These are phyloP conservation scores for Aureobasidium sp. DNA, from an alignment of 2,329 filamentous ascomycete genomes.

Conservation along the genomic window DNA sequence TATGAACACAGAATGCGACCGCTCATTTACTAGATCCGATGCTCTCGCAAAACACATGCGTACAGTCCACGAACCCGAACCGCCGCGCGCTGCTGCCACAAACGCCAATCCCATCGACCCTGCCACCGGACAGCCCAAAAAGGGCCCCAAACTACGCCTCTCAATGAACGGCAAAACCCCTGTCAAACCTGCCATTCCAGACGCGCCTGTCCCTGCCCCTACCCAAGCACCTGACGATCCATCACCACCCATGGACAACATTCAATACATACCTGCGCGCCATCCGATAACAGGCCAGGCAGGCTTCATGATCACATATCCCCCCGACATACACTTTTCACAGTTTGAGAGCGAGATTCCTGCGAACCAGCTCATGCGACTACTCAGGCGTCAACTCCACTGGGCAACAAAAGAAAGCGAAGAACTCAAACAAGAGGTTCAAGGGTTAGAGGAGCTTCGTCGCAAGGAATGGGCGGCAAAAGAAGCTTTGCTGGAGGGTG, in stretches of 20 bases:
- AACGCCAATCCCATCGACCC: slow-evolving; percentile 61
- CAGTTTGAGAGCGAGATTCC: slow-evolving; percentile 56
- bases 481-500: slow-evolving; percentile 67
- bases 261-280: slow-evolving; percentile 49
- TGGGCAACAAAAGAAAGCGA: slow-evolving; percentile 65
- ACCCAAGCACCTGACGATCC: slow-evolving; percentile 20
- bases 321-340: slow-evolving; percentile 53
- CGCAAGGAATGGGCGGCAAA: slow-evolving; percentile 72
- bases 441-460: slow-evolving; percentile 57
- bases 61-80: slow-evolving; percentile 95
- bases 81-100: slow-evolving; percentile 58
- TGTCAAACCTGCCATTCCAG: slow-evolving; percentile 19
- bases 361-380: slow-evolving; percentile 58
- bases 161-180: slow-evolving; percentile 26
- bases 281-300: slow-evolving; percentile 50
- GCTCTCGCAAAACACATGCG: slow-evolving; percentile 97
- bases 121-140: slow-evolving; percentile 24
- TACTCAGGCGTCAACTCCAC: slow-evolving; percentile 55
- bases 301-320: slow-evolving; percentile 43
- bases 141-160: slow-evolving; percentile 37
- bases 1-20: slow-evolving; percentile 69
- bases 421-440: slow-evolving; percentile 55
- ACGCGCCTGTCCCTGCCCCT: neutral
- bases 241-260: slow-evolving; percentile 44
- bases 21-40: slow-evolving; percentile 91